Evolutionary conservation across 2,329 filamentous ascomycete species (phyloP).

Genomic region (Sporothrix pallida): DNA sequence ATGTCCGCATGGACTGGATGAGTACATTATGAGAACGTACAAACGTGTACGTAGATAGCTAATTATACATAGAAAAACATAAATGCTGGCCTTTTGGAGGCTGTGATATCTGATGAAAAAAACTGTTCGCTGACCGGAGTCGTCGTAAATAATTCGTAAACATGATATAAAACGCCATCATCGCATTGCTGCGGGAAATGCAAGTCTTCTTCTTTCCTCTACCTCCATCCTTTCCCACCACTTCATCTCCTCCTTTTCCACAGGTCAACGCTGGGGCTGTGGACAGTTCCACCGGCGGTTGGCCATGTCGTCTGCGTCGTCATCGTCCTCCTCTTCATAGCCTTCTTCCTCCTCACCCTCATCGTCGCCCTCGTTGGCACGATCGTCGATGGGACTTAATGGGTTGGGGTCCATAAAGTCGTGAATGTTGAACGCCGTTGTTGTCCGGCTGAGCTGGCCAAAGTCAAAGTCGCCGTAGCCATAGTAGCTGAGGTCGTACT

Average conservation of each 20-base stretch:
- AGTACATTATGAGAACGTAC: neutral
- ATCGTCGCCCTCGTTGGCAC: neutral
- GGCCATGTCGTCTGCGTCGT: neutral
- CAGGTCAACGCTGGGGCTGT: neutral
- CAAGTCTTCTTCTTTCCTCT: neutral
- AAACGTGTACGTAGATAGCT: neutral
- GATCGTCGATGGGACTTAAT: neutral
- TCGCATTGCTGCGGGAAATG: neutral
- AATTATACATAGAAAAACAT: neutral
- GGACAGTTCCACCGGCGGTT: conserved; percentile 15
- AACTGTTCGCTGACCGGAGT: neutral
- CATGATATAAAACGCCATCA: neutral
- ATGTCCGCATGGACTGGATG: neutral
- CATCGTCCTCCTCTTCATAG: neutral
- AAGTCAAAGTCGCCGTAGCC: conserved; percentile 29
- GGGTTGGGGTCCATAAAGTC: conserved; percentile 8
- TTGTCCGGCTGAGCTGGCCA: conserved; percentile 7
- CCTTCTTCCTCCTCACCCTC: neutral
- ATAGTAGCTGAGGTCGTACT: conserved; percentile 29
- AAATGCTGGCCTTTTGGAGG: neutral
- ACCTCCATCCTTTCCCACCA: neutral
- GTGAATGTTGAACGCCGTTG: neutral
- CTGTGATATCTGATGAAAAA: neutral
- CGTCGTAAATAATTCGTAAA: neutral
- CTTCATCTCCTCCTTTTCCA: neutral